These are phyloP conservation scores for Paralagenidium karlingii DNA, from an alignment of 352 stramenopile species.

Conservation along the genomic window DNA sequence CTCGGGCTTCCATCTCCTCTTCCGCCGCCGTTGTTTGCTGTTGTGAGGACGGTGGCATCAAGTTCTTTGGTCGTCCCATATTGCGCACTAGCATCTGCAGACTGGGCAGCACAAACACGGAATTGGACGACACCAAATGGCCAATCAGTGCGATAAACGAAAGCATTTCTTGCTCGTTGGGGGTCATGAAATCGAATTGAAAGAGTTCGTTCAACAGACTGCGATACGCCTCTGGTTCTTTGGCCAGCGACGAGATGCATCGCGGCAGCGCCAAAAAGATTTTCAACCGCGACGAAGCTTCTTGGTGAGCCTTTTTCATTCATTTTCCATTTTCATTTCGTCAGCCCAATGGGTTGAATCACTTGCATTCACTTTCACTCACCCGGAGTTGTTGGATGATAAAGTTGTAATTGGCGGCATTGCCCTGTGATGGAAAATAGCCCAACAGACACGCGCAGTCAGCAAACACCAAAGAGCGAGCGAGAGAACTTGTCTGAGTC, in stretches of 20 bases:
- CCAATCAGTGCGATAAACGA: constrained; percentile 63
- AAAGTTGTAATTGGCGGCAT: constrained; percentile 68
- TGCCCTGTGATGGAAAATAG: constrained; percentile 21
- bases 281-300: constrained; percentile 43
- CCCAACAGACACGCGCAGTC: not conserved
- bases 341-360: not conserved
- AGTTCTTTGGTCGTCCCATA: constrained; percentile 33
- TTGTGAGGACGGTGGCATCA: constrained; percentile 18
- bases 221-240: constrained; percentile 54
- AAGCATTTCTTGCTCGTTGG: constrained; percentile 22
- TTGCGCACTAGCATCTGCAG: constrained; percentile 79
- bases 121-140: constrained; percentile 74
- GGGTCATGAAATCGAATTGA: constrained; percentile 52
- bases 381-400: constrained; percentile 48
- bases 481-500: not conserved
- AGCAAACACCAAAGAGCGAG: not conserved
- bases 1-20: constrained; percentile 30
- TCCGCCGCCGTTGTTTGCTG: constrained; percentile 3
- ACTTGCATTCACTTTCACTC: constrained; percentile 5
- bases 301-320: constrained; percentile 13
- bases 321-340: not conserved
- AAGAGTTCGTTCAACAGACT: constrained; percentile 68
- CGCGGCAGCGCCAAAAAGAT: constrained; percentile 61
- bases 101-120: constrained; percentile 63
- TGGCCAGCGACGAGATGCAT: constrained; percentile 63